Base-by-base conservation (phyloP, 495 filamentous ascomycete species). In the Penicillium parvum region DNA sequence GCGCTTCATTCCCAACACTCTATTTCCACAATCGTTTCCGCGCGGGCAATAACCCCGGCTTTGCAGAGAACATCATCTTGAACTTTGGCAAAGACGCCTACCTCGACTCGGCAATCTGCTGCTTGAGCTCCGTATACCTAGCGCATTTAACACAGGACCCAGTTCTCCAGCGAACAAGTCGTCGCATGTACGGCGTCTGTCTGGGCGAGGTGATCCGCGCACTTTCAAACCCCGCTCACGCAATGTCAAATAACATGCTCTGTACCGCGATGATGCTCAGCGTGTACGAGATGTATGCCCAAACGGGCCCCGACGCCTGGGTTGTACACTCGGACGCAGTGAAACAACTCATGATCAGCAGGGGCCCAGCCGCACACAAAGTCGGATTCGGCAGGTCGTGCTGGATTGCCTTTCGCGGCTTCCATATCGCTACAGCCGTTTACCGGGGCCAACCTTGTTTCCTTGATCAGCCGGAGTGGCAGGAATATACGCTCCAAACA, bases 221-320 rank as follows among this genome's bases (percentile, higher is more conserved):
- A 3, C 33, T 66, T 0, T 34, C 51, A 1, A 57, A 50, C 4
- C 40, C 51, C 10, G 42, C 58, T 1, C 48, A 49, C 5, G 58
- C 57, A 2, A 49, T 50, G 30, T 63, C 58, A 0, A 58, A 60
- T 33, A 60, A 55, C 12, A 65, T 65, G 57, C 37, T 68, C 1
- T 57, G 60, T 32, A 53, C 62, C 2, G 41, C 52, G 7, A 64
- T 68, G 49, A 56, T 65, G 49, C 54, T 68, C n/a, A 60, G 60
- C 12, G 50, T 65, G 4, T 68, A 56, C 40, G 64, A 68, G 32
- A 68, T 65, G 62, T 62, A 60, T 27, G 60, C 60, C 15, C 60
- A 55, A 26, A 62, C 64, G 9, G 55, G 43, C 7, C 47, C 46
- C 9, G 52, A 55, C 18, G 57, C 58, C 4, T 68, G 62, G 62